phyloP scores from a whole-genome alignment of 1,139 yeast species.

The Meyerozyma carpophila region DNA sequence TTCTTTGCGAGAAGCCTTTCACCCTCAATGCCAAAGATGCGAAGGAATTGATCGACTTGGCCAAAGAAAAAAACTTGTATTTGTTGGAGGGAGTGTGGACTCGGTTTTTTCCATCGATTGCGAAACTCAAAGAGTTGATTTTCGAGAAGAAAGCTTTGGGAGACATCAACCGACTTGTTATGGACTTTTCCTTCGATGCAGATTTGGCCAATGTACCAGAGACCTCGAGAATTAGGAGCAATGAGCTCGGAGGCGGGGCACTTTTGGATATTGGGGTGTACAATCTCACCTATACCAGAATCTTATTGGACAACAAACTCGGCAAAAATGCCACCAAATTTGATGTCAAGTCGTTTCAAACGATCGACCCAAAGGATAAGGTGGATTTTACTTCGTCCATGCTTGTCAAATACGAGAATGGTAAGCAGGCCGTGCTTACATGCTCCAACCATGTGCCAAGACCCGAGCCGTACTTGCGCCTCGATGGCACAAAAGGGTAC shows the following conservation, averaged over 20 bases:
- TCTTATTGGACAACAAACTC: conserved; percentile 30
- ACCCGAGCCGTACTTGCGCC: conserved; percentile 24
- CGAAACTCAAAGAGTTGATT: conserved; percentile 31
- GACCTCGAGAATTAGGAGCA: conserved; percentile 35
- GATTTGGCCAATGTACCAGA: conserved; percentile 21
- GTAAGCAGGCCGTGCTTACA: conserved; percentile 32
- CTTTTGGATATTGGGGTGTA: conserved; percentile 58
- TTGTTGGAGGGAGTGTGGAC: conserved; percentile 69
- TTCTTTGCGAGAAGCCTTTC: conserved; percentile 58
- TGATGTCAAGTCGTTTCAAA: conserved; percentile 24
- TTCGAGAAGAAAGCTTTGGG: conserved; percentile 45
- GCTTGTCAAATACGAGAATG: conserved; percentile 27
- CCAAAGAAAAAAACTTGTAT: conserved; percentile 39
- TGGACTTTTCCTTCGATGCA: conserved; percentile 35
- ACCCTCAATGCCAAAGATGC: conserved; percentile 49
- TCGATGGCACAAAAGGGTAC: conserved; percentile 37
- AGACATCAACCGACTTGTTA: conserved; percentile 33
- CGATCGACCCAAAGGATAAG: conserved; percentile 23
- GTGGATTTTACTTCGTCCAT: conserved; percentile 35
- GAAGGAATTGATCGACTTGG: conserved; percentile 37
- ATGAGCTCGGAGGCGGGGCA: conserved; percentile 55
- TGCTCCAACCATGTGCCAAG: conserved; percentile 25
- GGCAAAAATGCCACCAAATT: conserved; percentile 20
- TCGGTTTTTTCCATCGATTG: conserved; percentile 50
- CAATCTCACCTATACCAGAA: conserved; percentile 44